phyloP scores from a whole-genome alignment of 2,329 filamentous ascomycete genomes.

The Alternaria hordeiaustralica region DNA sequence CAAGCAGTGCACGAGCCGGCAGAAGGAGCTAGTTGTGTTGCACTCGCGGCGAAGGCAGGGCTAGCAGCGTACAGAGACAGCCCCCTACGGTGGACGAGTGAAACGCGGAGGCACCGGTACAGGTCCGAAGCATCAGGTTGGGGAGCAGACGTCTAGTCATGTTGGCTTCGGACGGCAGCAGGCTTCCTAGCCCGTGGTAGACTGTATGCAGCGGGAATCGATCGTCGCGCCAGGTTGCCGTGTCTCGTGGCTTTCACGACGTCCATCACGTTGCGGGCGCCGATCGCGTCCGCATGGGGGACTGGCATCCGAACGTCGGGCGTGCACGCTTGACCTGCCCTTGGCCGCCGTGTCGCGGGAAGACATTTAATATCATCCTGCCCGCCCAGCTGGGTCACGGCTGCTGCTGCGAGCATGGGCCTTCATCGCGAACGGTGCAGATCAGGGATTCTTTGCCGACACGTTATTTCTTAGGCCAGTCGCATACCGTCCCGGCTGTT shows the following conservation, averaged over 20 bases:
- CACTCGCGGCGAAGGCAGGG: constrained; percentile 3
- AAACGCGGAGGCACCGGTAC: constrained; percentile 8
- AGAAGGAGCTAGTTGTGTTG: constrained; percentile 7
- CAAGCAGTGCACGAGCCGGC: constrained; percentile 9
- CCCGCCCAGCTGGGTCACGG: constrained; percentile 1
- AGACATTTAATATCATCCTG: constrained; percentile 7
- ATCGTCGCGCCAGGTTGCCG: constrained; percentile 10
- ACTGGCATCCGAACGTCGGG: not conserved
- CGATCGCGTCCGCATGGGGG: constrained; percentile 7
- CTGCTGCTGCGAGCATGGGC: constrained; percentile 7
- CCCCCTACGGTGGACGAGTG: constrained; percentile 5
- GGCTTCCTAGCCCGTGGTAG: not conserved
- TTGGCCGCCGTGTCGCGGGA: constrained; percentile 11
- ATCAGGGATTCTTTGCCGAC: constrained; percentile 17
- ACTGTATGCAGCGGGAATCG: constrained; percentile 9
- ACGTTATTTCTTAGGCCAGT: constrained; percentile 15
- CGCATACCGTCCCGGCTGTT: constrained; percentile 4
- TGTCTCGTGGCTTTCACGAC: constrained; percentile 6
- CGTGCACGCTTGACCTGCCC: constrained; percentile 7
- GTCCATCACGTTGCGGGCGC: not conserved
- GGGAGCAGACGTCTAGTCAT: not conserved
- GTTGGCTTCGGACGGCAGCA: not conserved
- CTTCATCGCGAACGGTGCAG: constrained; percentile 11
- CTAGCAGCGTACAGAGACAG: constrained; percentile 1
- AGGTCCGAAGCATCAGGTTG: constrained; percentile 1